Evolutionary conservation across 352 stramenopile species (phyloP).

Genomic region (Thalassiosira hispida): DNA sequence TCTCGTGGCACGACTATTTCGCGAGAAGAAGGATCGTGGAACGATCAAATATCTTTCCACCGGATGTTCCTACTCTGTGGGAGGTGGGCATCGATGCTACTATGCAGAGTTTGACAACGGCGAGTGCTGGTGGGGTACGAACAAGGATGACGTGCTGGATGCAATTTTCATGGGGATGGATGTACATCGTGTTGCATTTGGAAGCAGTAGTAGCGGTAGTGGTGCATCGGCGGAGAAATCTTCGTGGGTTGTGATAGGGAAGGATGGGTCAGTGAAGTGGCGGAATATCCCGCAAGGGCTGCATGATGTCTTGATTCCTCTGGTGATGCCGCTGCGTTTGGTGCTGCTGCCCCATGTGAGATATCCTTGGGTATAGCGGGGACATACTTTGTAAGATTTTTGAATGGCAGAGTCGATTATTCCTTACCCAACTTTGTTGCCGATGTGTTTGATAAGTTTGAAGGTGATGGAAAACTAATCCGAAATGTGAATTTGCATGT

Average conservation of each 20-base stretch:
- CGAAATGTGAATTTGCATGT: slow-evolving; percentile 39
- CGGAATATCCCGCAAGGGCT: slow-evolving; percentile 74
- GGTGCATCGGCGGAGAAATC: not conserved
- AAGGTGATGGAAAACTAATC: slow-evolving; percentile 24
- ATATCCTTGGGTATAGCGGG: slow-evolving; percentile 69
- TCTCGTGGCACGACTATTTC: slow-evolving; percentile 21
- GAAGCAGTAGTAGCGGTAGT: not conserved
- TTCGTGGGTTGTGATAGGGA: slow-evolving; percentile 75
- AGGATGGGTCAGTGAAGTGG: slow-evolving; percentile 68
- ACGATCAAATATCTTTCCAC: slow-evolving; percentile 66
- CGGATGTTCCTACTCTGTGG: slow-evolving; percentile 34
- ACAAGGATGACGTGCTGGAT: slow-evolving; percentile 61
- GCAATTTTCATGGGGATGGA: slow-evolving; percentile 59
- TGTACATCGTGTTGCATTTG: slow-evolving; percentile 77
- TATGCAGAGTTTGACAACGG: slow-evolving; percentile 73
- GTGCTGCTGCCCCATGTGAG: slow-evolving; percentile 58
- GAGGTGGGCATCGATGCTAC: slow-evolving; percentile 55
- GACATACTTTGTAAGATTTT: slow-evolving; percentile 77
- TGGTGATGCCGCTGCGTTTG: not conserved
- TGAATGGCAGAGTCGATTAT: slow-evolving; percentile 79
- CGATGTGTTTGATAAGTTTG: slow-evolving; percentile 53
- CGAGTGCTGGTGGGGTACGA: slow-evolving; percentile 72
- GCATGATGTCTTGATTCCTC: slow-evolving; percentile 58
- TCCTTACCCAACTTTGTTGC: slow-evolving; percentile 64
- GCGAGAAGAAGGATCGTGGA: slow-evolving; percentile 27